phyloP scores from a whole-genome alignment of 1,139 yeast genomes.

The Taiozyma onychis region DNA sequence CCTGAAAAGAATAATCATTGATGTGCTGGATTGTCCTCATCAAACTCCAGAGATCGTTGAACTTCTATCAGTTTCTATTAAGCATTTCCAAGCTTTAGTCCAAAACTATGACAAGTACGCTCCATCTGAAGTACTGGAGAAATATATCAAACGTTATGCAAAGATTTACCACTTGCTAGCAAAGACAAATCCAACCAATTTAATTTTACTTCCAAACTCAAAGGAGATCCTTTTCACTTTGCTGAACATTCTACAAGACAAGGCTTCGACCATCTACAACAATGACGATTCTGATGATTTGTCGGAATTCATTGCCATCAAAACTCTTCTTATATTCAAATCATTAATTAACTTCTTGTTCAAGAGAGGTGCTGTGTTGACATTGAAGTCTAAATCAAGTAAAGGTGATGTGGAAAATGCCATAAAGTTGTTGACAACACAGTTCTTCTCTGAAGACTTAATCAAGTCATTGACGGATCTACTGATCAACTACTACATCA shows the following conservation, averaged over 20 bases:
- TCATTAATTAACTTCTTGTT: constrained; percentile 55
- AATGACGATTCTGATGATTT: constrained; percentile 44
- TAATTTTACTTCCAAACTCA: constrained; percentile 63
- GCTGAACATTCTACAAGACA: constrained; percentile 52
- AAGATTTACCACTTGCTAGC: constrained; percentile 62
- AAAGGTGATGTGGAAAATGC: constrained; percentile 56
- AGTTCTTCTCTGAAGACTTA: constrained; percentile 53
- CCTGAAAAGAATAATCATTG: constrained; percentile 66
- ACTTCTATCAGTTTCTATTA: constrained; percentile 51
- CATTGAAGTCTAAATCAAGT: constrained; percentile 59
- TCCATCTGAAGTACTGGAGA: constrained; percentile 54
- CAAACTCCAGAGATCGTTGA: constrained; percentile 44
- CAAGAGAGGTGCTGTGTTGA: constrained; percentile 57
- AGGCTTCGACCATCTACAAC: constrained; percentile 55
- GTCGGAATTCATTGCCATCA: constrained; percentile 75
- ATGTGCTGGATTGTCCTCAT: constrained; percentile 70
- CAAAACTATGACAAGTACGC: constrained; percentile 47
- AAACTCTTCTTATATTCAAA: constrained; percentile 63
- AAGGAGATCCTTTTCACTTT: constrained; percentile 53
- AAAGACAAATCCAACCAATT: constrained; percentile 60
- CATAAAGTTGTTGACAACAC: constrained; percentile 42
- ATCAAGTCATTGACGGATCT: constrained; percentile 57
- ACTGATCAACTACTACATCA: constrained; percentile 66
- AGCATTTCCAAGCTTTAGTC: constrained; percentile 56
- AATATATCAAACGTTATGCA: constrained; percentile 69